A percentile compares a stretch with the other conserved stretches of the same genome.
phyloP scores from a whole-genome alignment of 2,329 filamentous ascomycete species.

The Aureobasidium sp. region DNA sequence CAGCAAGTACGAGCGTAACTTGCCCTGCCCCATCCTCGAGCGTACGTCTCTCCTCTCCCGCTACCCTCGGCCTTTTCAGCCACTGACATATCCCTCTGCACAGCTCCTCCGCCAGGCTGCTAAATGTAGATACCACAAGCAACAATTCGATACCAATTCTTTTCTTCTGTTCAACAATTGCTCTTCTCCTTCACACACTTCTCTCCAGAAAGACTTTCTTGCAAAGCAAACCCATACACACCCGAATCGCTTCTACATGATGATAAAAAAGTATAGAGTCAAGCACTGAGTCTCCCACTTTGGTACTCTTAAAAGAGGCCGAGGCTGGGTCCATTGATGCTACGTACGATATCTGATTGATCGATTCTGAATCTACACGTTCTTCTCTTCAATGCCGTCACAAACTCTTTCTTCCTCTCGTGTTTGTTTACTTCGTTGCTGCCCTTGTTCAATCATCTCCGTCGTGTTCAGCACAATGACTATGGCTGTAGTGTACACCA shows the following conservation, averaged over 20 bases:
- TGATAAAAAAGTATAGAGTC: constrained; percentile 12
- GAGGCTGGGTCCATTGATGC: constrained; percentile 2
- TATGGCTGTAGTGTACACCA: not conserved
- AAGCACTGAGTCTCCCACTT: constrained; percentile 4
- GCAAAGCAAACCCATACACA: not conserved
- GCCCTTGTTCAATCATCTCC: not conserved
- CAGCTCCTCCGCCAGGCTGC: constrained; percentile 41
- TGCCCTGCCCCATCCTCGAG: constrained; percentile 70
- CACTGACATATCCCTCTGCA: constrained; percentile 11
- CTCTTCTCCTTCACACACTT: not conserved
- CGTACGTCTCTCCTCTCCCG: constrained; percentile 50
- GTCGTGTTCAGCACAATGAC: not conserved
- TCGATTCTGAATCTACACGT: not conserved
- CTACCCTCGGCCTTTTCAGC: not conserved
- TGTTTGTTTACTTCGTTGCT: not conserved
- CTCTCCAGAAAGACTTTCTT: not conserved
- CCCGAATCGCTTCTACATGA: not conserved
- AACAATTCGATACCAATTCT: constrained; percentile 7
- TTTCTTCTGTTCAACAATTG: constrained; percentile 5
- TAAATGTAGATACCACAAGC: constrained; percentile 14
- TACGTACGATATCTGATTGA: constrained; percentile 10
- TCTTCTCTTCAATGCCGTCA: not conserved
- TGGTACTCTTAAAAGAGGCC: not conserved
- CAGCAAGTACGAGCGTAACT: constrained; percentile 92
- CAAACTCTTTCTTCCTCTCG: not conserved